phyloP scores from a whole-genome alignment of 2,329 filamentous ascomycete genomes.

The Chlorencoelia australis region DNA sequence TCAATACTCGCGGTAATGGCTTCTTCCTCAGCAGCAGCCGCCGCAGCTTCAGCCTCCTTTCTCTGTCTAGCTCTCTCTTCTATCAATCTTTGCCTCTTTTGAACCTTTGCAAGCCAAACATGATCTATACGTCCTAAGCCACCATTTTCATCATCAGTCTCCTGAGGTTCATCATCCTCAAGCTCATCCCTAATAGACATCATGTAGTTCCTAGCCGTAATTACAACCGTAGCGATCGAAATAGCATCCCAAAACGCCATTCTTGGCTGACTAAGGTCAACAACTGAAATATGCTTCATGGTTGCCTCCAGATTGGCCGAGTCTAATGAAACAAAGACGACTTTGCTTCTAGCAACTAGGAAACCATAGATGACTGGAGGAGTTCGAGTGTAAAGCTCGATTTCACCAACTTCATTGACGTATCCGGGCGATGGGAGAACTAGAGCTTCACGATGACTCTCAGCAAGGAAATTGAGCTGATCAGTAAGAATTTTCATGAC shows the following conservation, averaged over 20 bases:
- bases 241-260: slow-evolving; percentile 29
- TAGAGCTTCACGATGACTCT: slow-evolving; percentile 19
- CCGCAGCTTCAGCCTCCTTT: slow-evolving; percentile 1
- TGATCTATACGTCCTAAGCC: slow-evolving; percentile 2
- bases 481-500: slow-evolving; percentile 16
- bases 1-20: too few species aligned
- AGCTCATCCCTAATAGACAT: slow-evolving; percentile 23
- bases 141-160: slow-evolving; percentile 16
- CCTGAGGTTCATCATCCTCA: slow-evolving; percentile 15
- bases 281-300: slow-evolving; percentile 19
- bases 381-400: slow-evolving; percentile 15
- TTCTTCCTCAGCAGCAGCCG: too few species aligned
- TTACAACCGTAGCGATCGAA: slow-evolving; percentile 25
- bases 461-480: slow-evolving; percentile 23
- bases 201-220: slow-evolving; percentile 24
- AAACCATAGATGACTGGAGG: slow-evolving; percentile 28
- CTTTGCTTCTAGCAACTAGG: slow-evolving; percentile 20
- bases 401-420: slow-evolving; percentile 14
- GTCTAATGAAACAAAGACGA: slow-evolving; percentile 25
- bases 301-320: slow-evolving; percentile 19
- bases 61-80: slow-evolving; percentile 1
- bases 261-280: slow-evolving; percentile 22
- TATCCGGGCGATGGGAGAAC: slow-evolving; percentile 9
- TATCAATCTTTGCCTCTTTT: too few species aligned
- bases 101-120: background rate